phyloP scores from a whole-genome alignment of 2,329 filamentous ascomycete genomes.

The Aspergillus sp. region DNA sequence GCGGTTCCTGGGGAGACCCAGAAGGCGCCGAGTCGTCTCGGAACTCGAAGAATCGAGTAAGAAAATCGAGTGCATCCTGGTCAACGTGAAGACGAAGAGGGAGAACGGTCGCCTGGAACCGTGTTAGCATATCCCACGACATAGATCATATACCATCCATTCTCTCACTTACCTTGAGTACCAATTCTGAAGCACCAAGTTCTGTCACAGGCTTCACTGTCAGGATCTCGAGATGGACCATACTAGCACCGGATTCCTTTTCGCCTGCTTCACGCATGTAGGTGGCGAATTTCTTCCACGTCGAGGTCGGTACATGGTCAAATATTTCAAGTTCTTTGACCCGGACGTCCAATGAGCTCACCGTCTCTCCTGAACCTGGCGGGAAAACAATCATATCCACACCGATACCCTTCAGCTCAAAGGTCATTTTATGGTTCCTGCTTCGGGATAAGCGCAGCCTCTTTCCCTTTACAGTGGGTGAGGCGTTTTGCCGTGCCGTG shows the following conservation, averaged over 20 bases:
- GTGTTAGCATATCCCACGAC: constrained; percentile 16
- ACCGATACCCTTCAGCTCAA: constrained; percentile 82
- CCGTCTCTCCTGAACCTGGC: constrained; percentile 72
- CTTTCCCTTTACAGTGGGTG: constrained; percentile 47
- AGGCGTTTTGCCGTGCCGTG: constrained; percentile 36
- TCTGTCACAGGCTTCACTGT: constrained; percentile 84
- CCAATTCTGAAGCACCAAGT: constrained; percentile 84
- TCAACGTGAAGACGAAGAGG: constrained; percentile 92
- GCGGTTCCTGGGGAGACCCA: constrained; percentile 66
- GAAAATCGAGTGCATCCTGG: constrained; percentile 95
- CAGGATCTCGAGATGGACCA: constrained; percentile 85
- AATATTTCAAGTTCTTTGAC: constrained; percentile 85
- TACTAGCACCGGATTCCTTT: constrained; percentile 79
- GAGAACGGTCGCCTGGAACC: constrained; percentile 62
- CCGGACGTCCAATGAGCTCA: constrained; percentile 83
- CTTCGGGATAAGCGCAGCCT: constrained; percentile 77
- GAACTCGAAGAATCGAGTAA: constrained; percentile 97
- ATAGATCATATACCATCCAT: background rate
- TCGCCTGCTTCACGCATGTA: constrained; percentile 87
- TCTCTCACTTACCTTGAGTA: constrained; percentile 62
- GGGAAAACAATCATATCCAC: constrained; percentile 81
- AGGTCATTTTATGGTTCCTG: constrained; percentile 90
- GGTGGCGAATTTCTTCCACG: constrained; percentile 97
- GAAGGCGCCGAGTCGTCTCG: constrained; percentile 67
- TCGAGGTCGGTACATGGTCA: constrained; percentile 90